Evolutionary conservation across 148 eudicot species (phyloP), one percentile per base, ranked within the genome.

Genomic region (Vaccinium corymbosum): DNA sequence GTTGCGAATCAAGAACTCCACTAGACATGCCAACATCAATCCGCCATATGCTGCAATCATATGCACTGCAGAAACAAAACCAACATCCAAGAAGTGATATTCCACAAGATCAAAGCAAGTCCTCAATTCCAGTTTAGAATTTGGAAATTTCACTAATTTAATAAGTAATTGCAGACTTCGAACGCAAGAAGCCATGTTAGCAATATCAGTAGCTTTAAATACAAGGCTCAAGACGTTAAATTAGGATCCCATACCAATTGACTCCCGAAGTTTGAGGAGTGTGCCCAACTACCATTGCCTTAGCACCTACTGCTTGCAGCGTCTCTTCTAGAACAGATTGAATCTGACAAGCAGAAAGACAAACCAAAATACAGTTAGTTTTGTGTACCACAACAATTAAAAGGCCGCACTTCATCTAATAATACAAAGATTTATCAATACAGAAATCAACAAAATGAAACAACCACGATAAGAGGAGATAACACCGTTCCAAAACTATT

Each of bases 21-120:
- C 97, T 92, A 66, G 99, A 97, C 99, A 97, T 97, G 71, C 99
- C 99, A 82, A 97, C 99, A 82, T 97, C 99, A 86, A 97, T 85
- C 27, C 99, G 93, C 99, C 99, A 97, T 85, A 97, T 93, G 87
- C 95, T 92, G 86, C 99, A 91, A 82, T 87, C 85, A 71, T 89
- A 97, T 90, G 91, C 88, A 84, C 99, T 96, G 95, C 89, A 86
- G 12, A 7, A 13, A 49, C 35, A 79, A 81, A 72, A 81, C 20
- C 48, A 64, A 70, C 48, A 73, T 13, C 61, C 66, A 84, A 64
- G 50, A 82, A 51, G 6, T 78, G 50, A 76, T 17, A 27, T 48
- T 16, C 50, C 20, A 55, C 11, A n/a, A 20, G 11, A 73, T 32
- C 73, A 55, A 79, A 53, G 35, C 55, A 56, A 84, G 17, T 53